Evolutionary conservation across 2,329 filamentous ascomycete genomes (phyloP), one percentile per base, ranked within the genome.

Genomic region (Geosmithia morbida): DNA sequence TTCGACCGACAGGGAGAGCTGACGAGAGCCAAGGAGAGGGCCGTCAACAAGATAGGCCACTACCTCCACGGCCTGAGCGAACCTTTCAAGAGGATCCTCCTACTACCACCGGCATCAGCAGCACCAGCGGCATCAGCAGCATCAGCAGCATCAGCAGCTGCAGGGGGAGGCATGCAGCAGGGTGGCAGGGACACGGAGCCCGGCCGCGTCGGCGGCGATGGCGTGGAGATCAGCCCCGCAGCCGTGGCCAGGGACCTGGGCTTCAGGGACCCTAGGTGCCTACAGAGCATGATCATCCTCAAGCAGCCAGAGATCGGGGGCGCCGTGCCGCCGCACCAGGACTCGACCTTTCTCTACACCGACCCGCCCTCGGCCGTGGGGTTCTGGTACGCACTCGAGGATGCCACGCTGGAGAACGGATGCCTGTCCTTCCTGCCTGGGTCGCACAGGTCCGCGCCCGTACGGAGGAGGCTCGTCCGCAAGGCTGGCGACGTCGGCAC

Each of bases 201-300:
- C n/a, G n/a, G n/a, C n/a, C n/a, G n/a, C n/a, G n/a, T n/a, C n/a
- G n/a, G n/a, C n/a, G n/a, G n/a, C n/a, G n/a, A n/a, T n/a, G n/a
- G n/a, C n/a, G n/a, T n/a, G n/a, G 59, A 57, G 39, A 60, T 63
- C 39, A 65, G 62, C n/a, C 74, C 75, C 1, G 71, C 69, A 0
- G 77, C 72, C 5, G 79, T 95, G 14, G 87, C 88, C 1, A 68
- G 69, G 43, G 74, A 74, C 8, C 71, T 95, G 11, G 83, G 83
- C 2, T 95, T 88, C 67, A 57, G 54, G 4, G 86, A 94, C 61
- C 86, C 89, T 2, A 71, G 83, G 18, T 77, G 74, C 50, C 71
- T 98, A 46, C 92, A 98, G 70, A 92, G 85, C 62, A 98, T 98
- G 92, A 75, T 97, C 26, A 97, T 98, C 56, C 96, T 88, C 77